phyloP scores from a whole-genome alignment of 129 eudicot species.

The Dittrichia graveolens region DNA sequence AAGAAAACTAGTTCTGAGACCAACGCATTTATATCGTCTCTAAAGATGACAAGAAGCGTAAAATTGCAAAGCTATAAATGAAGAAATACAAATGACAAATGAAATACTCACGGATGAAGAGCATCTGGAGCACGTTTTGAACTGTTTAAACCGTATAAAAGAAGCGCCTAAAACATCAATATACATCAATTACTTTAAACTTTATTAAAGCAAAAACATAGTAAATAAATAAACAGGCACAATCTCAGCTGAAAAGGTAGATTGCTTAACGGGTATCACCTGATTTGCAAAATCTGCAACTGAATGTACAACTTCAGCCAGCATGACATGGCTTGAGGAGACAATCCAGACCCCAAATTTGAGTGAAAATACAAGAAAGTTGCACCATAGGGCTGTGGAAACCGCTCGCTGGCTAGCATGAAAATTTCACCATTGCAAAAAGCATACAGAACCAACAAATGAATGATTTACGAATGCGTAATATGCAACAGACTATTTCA shows the following conservation, averaged over 20 bases:
- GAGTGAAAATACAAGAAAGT: slow-evolving; percentile 92
- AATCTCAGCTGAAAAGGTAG: slow-evolving; percentile 3
- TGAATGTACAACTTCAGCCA: slow-evolving; percentile 95
- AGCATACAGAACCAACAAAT: not conserved
- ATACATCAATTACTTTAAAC: slow-evolving; percentile 19
- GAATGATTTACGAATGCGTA: not conserved
- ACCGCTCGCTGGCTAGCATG: slow-evolving; percentile 91
- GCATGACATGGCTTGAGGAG: slow-evolving; percentile 92
- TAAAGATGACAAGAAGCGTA: slow-evolving; percentile 7
- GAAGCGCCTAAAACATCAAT: slow-evolving; percentile 73
- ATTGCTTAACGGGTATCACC: slow-evolving; percentile 36
- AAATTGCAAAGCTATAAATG: slow-evolving; percentile 15
- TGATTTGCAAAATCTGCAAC: slow-evolving; percentile 98
- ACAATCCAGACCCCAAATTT: slow-evolving; percentile 94
- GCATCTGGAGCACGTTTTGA: slow-evolving; percentile 99
- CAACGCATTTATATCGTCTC: slow-evolving; percentile 2
- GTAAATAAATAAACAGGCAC: slow-evolving; percentile 4
- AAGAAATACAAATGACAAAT: not conserved
- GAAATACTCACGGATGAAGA: slow-evolving; percentile 87
- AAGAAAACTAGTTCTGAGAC: slow-evolving; percentile 12
- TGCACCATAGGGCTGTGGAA: slow-evolving; percentile 93
- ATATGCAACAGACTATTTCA: not conserved
- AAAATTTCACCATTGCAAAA: slow-evolving; percentile 13
- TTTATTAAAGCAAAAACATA: not conserved
- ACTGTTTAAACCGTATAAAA: slow-evolving; percentile 90